Percentiles rank a stretch among this genome's conserved stretches.
phyloP scores from a whole-genome alignment of 257 asterid genomes.

The Plantago major region DNA sequence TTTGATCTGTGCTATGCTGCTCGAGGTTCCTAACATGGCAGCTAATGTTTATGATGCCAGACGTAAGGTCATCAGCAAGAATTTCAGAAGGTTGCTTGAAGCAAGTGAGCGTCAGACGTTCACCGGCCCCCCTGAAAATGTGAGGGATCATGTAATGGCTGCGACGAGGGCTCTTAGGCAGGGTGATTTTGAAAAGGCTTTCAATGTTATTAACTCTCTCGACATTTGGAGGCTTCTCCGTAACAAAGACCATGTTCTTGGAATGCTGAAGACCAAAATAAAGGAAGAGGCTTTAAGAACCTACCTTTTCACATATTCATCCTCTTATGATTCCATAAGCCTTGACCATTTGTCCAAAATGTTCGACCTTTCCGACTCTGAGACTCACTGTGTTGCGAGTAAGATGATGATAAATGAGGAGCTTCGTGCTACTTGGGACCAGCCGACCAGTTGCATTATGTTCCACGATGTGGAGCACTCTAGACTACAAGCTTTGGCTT shows the following conservation, averaged over 20 bases:
- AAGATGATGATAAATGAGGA: slow-evolving; percentile 92
- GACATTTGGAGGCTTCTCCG: slow-evolving; percentile 83
- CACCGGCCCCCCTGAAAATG: slow-evolving; percentile 95
- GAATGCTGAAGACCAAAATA: slow-evolving; percentile 73
- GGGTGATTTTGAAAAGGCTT: slow-evolving; percentile 79
- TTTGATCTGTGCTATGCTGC: slow-evolving; percentile 82
- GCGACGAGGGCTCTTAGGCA: slow-evolving; percentile 80
- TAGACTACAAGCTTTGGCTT: slow-evolving; percentile 73
- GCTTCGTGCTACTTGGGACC: slow-evolving; percentile 94
- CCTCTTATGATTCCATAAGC: slow-evolving; percentile 69
- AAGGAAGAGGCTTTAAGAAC: slow-evolving; percentile 94
- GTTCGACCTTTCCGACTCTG: slow-evolving; percentile 70
- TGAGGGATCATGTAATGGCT: slow-evolving; percentile 95
- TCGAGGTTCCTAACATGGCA: slow-evolving; percentile 98
- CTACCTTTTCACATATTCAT: slow-evolving; percentile 72
- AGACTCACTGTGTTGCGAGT: slow-evolving; percentile 66
- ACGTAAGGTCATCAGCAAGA: slow-evolving; percentile 82
- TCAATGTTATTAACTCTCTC: slow-evolving; percentile 56
- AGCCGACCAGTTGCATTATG: slow-evolving; percentile 76
- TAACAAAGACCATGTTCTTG: slow-evolving; percentile 62
- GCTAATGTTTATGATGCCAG: slow-evolving; percentile 77
- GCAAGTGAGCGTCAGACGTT: slow-evolving; percentile 83
- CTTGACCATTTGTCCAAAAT: slow-evolving; percentile 72
- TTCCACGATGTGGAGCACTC: slow-evolving; percentile 80
- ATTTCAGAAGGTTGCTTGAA: slow-evolving; percentile 72